Percentiles rank a stretch among this genome's conserved stretches.
These are phyloP conservation scores for Hanseniaspora jakobsenii DNA, from an alignment of 805 yeast species.

Conservation along the genomic window DNA sequence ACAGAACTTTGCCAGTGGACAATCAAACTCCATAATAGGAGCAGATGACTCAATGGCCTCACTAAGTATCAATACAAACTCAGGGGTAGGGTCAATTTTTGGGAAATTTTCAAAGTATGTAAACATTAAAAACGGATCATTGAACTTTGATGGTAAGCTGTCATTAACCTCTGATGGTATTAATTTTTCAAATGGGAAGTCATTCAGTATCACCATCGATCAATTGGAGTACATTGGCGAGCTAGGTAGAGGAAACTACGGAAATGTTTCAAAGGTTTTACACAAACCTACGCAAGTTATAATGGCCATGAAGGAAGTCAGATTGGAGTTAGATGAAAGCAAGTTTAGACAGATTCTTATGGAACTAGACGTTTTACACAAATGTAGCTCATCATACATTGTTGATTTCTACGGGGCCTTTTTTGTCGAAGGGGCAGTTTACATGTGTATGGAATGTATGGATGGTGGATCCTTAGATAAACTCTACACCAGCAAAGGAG, in stretches of 20 bases:
- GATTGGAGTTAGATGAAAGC: slow-evolving; percentile 85
- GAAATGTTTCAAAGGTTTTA: slow-evolving; percentile 83
- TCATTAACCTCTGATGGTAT: slow-evolving; percentile 85
- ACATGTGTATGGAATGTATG: slow-evolving; percentile 97
- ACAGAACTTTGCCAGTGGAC: slow-evolving; percentile 17
- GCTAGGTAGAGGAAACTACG: slow-evolving; percentile 91
- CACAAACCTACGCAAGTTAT: slow-evolving; percentile 84
- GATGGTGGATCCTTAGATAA: slow-evolving; percentile 90
- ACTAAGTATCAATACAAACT: not conserved
- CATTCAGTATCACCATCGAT: slow-evolving; percentile 74
- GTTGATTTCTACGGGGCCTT: slow-evolving; percentile 97
- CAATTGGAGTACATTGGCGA: slow-evolving; percentile 76
- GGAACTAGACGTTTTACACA: slow-evolving; percentile 91
- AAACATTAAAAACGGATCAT: slow-evolving; percentile 82
- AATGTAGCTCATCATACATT: slow-evolving; percentile 78
- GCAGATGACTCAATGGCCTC: slow-evolving; percentile 19
- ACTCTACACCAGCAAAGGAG: slow-evolving; percentile 41
- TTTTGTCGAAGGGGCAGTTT: slow-evolving; percentile 93
- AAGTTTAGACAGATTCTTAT: slow-evolving; percentile 86
- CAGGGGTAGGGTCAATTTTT: slow-evolving; percentile 36
- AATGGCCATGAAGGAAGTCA: slow-evolving; percentile 96
- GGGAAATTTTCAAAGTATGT: slow-evolving; percentile 77
- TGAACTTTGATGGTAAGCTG: slow-evolving; percentile 87
- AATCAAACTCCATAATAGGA: slow-evolving; percentile 22
- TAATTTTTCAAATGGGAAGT: slow-evolving; percentile 77